These are phyloP conservation scores for Kazachstania bromeliacearum DNA, from an alignment of 805 yeast genomes.

Conservation along the genomic window DNA sequence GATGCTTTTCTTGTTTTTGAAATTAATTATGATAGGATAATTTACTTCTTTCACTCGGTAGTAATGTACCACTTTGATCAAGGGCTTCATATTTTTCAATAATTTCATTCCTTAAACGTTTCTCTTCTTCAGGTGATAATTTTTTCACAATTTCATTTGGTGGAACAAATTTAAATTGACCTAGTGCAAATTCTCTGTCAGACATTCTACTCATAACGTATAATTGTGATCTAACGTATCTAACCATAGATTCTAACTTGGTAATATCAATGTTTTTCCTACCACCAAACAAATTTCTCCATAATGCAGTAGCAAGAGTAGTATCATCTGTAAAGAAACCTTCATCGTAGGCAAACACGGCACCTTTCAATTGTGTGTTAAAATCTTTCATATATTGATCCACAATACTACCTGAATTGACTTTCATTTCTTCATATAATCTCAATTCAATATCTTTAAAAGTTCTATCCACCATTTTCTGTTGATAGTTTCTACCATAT, in stretches of 20 bases:
- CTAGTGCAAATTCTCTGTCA: conserved; percentile 89
- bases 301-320: conserved; percentile 65
- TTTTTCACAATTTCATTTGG: conserved; percentile 73
- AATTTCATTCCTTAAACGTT: conserved; percentile 40
- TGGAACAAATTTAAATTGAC: conserved; percentile 74
- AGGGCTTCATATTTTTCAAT: conserved; percentile 44
- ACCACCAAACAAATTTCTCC: conserved; percentile 90
- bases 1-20: no score
- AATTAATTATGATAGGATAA: conserved; percentile 42
- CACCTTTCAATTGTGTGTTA: conserved; percentile 82
- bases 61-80: conserved; percentile 33
- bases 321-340: conserved; percentile 74
- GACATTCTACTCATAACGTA: conserved; percentile 78
- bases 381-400: conserved; percentile 84
- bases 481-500: conserved; percentile 83
- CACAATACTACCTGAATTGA: conserved; percentile 68
- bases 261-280: conserved; percentile 71
- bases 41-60: conserved; percentile 53
- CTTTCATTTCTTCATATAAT: conserved; percentile 77
- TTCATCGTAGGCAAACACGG: conserved; percentile 86
- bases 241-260: conserved; percentile 80
- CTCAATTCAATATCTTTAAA: conserved; percentile 85
- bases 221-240: conserved; percentile 80
- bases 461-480: conserved; percentile 78
- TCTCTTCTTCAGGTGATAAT: conserved; percentile 56